Percentiles rank a stretch among this genome's conserved stretches.
Evolutionary conservation across 345 rosid genomes (phyloP).

Genomic region (Corchorus olitorius): DNA sequence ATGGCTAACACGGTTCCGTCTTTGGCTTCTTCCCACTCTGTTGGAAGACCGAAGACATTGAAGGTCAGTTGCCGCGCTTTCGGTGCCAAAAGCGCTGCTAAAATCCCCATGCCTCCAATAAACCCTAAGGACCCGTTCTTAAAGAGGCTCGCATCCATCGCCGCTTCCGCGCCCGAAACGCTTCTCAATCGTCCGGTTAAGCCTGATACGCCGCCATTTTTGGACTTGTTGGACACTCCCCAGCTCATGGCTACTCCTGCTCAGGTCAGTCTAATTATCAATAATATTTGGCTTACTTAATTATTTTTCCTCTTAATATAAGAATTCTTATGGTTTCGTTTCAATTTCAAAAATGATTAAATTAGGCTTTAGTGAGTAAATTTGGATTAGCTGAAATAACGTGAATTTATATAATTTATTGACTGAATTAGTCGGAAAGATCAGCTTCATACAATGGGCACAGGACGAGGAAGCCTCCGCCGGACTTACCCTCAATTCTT

Average conservation of each 20-base stretch:
- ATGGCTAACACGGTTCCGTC: conserved; percentile 42
- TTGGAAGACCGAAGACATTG: conserved; percentile 30
- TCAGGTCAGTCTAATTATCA: conserved; percentile 39
- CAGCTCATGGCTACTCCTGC: conserved; percentile 85
- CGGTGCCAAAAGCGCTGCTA: conserved; percentile 45
- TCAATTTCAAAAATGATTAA: neutral
- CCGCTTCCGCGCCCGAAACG: conserved; percentile 59
- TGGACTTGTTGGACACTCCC: conserved; percentile 75
- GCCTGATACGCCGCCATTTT: conserved; percentile 63
- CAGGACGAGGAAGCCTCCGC: conserved; percentile 68
- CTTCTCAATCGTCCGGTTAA: conserved; percentile 48
- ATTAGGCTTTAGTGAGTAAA: neutral
- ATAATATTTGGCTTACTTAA: neutral
- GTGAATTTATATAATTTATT: neutral
- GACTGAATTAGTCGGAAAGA: conserved; percentile 59
- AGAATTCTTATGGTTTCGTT: neutral
- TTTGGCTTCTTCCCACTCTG: conserved; percentile 31
- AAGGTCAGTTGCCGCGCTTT: conserved; percentile 37
- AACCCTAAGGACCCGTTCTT: conserved; percentile 86
- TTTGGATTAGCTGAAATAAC: neutral
- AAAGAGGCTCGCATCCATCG: conserved; percentile 57
- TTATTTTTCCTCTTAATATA: neutral
- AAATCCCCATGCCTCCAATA: conserved; percentile 65
- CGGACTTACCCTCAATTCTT: conserved; percentile 81
- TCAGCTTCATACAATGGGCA: conserved; percentile 63